These are phyloP conservation scores for Naganishia onofrii DNA, from an alignment of 768 basidiomycete genomes.

Conservation along the genomic window DNA sequence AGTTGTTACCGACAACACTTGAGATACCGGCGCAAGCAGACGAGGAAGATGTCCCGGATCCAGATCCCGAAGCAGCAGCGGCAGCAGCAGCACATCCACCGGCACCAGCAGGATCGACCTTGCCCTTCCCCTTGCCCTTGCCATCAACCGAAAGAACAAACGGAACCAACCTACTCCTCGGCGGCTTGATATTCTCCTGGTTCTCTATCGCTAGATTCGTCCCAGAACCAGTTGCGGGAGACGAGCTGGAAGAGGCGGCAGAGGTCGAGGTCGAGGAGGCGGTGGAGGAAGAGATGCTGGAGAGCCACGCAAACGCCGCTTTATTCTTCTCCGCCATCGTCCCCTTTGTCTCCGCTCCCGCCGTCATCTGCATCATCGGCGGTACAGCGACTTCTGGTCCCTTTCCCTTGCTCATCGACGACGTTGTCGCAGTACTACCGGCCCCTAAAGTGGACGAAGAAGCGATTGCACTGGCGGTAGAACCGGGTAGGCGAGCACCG, in stretches of 20 bases:
- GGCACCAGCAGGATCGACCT: neutral
- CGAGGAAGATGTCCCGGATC: neutral
- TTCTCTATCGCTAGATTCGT: neutral
- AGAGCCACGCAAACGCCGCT: slow-evolving; percentile 8
- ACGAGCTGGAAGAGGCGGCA: neutral
- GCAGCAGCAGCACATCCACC: neutral
- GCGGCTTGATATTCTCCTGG: slow-evolving; percentile 18
- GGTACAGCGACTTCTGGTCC: neutral
- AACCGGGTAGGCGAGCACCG: neutral
- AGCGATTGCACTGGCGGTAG: too few relatives aligned
- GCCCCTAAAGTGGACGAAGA: neutral
- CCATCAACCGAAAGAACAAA: neutral
- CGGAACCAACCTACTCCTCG: slow-evolving; percentile 9
- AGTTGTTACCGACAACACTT: neutral
- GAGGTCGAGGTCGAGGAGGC: neutral
- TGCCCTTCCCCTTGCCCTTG: neutral
- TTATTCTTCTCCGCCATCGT: slow-evolving; percentile 20
- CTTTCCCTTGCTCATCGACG: neutral
- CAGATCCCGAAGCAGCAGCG: neutral
- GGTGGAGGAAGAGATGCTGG: neutral
- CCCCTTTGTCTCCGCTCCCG: too few relatives aligned
- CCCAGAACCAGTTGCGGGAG: neutral
- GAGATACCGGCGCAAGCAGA: neutral
- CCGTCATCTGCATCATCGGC: too few relatives aligned
- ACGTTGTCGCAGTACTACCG: neutral